Conservation (phyloP, 192 early-diverging fungal species). For the Umbelopsis sp. region DNA sequence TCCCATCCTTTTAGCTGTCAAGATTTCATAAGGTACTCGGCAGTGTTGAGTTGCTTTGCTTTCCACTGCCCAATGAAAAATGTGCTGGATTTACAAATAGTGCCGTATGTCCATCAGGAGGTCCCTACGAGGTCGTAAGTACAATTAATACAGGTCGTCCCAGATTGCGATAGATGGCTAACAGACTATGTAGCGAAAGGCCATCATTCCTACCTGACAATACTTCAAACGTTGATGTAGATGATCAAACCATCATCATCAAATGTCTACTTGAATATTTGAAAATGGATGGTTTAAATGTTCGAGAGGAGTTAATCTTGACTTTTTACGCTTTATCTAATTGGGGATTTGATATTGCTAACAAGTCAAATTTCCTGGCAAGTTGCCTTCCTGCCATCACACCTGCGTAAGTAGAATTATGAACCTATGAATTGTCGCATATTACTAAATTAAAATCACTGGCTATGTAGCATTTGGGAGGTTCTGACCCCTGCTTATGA, state of each 20-base stretch:
- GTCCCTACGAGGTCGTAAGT: slow-evolving; percentile 30
- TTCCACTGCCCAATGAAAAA: slow-evolving; percentile 44
- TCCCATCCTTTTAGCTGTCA: slow-evolving; percentile 28
- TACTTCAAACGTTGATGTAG: slow-evolving; percentile 20
- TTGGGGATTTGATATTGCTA: slow-evolving; percentile 43
- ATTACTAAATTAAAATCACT: neutral
- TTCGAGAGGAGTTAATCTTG: slow-evolving; percentile 49
- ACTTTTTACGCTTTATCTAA: slow-evolving; percentile 46
- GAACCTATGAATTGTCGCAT: neutral
- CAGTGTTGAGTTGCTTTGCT: slow-evolving; percentile 42
- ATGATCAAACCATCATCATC: slow-evolving; percentile 38
- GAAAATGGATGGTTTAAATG: slow-evolving; percentile 38
- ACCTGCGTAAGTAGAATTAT: slow-evolving; percentile 44
- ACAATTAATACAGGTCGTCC: neutral
- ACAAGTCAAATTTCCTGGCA: slow-evolving; percentile 49
- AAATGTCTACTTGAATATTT: slow-evolving; percentile 40
- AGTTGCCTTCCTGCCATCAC: slow-evolving; percentile 50
- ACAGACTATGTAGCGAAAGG: slow-evolving; percentile 4
- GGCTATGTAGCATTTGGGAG: slow-evolving; percentile 53
- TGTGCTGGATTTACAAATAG: slow-evolving; percentile 41
- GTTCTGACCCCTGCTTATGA: slow-evolving; percentile 49
- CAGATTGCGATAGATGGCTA: neutral
- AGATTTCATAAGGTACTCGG: slow-evolving; percentile 47
- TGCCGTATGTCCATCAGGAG: slow-evolving; percentile 31
- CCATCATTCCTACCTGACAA: slow-evolving; percentile 29